Base-by-base conservation (phyloP, 1,284 basidiomycete species). In the Sphagnurus paluster region DNA sequence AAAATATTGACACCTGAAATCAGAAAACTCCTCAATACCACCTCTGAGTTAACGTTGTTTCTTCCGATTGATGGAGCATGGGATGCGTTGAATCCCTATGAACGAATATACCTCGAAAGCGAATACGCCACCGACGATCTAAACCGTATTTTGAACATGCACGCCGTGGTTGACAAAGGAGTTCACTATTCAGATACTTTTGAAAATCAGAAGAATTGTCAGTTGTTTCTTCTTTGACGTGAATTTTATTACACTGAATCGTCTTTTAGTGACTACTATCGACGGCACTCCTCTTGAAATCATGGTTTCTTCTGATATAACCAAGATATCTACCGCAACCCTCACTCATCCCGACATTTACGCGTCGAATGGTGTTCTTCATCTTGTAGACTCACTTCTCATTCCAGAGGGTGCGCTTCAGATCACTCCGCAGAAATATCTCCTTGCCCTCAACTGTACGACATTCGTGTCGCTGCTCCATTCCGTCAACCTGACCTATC, bases 311-410 rank as follows among this genome's bases (percentile, higher is more conserved):
- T 63, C 76, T 3, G 74, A 82, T 40, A 75, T 76, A 49, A 76
- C 84, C 21, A 74, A 64, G 19, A 73, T 95, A 30, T 88, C 87
- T 37, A 75, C 75, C 20, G 84, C 90, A 1, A 68, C 75, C 17
- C 71, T 93, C 21, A 61, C 83, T 6, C 72, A 83, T 13, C 79
- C 82, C 4, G 93, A 98, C 61, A 82, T 95, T 35, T 92, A 94
- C 56, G 92, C 92, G 2, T 86, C 90, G n/a, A 98, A 98, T 56
- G 94, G 94, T 39, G 97, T 98, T 33, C 65, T 98, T 16, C 97
- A 99, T 66, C 79, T 94, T 35, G 78, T 99, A 32, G 89, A 90
- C 7, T 79, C 81, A 10, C 77, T 99, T 17, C 80, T 99, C 10
- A 65, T 97, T 10, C 90, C 93, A 1, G 76, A 80, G 0, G 83